Percentiles rank a stretch among this genome's conserved stretches.
These are phyloP conservation scores for Calycina herbarum DNA, from an alignment of 2,329 filamentous ascomycete genomes.

Conservation along the genomic window DNA sequence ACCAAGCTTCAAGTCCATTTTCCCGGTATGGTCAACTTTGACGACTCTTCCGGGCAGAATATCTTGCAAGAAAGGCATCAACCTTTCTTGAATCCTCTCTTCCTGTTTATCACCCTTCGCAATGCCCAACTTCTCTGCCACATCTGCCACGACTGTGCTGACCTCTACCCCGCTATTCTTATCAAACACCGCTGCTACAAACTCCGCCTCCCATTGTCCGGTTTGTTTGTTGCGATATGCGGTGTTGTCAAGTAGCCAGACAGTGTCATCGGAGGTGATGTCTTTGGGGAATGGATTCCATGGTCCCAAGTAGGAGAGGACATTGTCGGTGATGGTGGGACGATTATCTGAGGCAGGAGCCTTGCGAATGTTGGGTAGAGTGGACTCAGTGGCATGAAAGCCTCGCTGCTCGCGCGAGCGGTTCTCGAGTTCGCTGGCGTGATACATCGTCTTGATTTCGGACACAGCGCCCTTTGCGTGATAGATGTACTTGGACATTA, in stretches of 20 bases:
- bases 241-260: slow-evolving; percentile 91
- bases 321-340: slow-evolving; percentile 32
- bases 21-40: slow-evolving; percentile 57
- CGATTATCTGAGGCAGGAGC: slow-evolving; percentile 31
- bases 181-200: slow-evolving; percentile 79
- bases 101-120: slow-evolving; percentile 56
- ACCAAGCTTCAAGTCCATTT: slow-evolving; percentile 54
- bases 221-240: slow-evolving; percentile 61
- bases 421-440: slow-evolving; percentile 7
- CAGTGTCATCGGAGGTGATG: slow-evolving; percentile 62
- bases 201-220: slow-evolving; percentile 74
- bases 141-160: slow-evolving; percentile 65
- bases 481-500: slow-evolving; percentile 9
- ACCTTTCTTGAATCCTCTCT: slow-evolving; percentile 62
- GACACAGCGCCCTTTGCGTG: slow-evolving; percentile 8
- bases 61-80: slow-evolving; percentile 77
- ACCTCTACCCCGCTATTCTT: slow-evolving; percentile 67
- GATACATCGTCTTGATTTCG: slow-evolving; percentile 8
- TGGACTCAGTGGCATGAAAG: slow-evolving; percentile 52
- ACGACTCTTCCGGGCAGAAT: slow-evolving; percentile 71
- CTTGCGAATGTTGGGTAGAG: slow-evolving; percentile 42
- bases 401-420: slow-evolving; percentile 49
- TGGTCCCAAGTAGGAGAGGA: slow-evolving; percentile 52
- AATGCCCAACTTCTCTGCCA: slow-evolving; percentile 70
- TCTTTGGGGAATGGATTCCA: slow-evolving; percentile 58